Evolutionary conservation across 805 yeast genomes (phyloP), one percentile per base, ranked within the genome.

Genomic region (Torulaspora delbrueckii): DNA sequence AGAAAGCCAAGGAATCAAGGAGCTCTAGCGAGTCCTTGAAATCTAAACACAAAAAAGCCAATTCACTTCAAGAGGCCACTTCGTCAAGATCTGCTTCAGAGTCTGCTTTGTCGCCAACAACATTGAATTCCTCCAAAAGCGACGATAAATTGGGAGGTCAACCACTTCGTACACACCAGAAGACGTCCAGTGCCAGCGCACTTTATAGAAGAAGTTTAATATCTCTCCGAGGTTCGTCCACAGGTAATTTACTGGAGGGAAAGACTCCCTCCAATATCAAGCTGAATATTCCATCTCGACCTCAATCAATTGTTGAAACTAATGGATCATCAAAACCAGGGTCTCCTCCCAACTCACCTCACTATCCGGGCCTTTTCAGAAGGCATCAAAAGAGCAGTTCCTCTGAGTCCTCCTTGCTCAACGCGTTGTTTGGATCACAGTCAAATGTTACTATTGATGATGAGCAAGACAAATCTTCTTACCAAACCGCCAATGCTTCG

Each of bases 361-460:
- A 58, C n/a, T 57, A 59, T 37, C 47, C 64, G 3, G 75, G 76
- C 23, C 72, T 83, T 42, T 82, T 83, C 66, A 70, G 84, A 52
- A 75, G 81, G 50, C 87, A 82, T 55, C 73, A 76, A 39, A 74
- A 85, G 46, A 75, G 83, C n/a, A 76, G 74, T 40, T 80, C 86
- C 0, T 76, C 82, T 0, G 84, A 79, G 45, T 71, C 79, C 1
- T 72, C 80, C 0, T 45, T 71, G 1, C 62, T 72, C 46, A 71
- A 66, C 25, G 54, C 67, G 13, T 47, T 68, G 19, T 70, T 68
- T 48, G 69, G 68, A 43, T 70, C 66, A 4, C 42, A 60, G 2
- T 51, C 54, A 25, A 39, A 49, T 12, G 51, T 56, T 25, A 43
- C 33, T n/a, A n/a, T 33, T 6, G 44, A 43, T 9, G 48, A 42